These are phyloP conservation scores for Microdochium trichocladiopsis DNA, from an alignment of 2,329 filamentous ascomycete genomes.

Conservation along the genomic window DNA sequence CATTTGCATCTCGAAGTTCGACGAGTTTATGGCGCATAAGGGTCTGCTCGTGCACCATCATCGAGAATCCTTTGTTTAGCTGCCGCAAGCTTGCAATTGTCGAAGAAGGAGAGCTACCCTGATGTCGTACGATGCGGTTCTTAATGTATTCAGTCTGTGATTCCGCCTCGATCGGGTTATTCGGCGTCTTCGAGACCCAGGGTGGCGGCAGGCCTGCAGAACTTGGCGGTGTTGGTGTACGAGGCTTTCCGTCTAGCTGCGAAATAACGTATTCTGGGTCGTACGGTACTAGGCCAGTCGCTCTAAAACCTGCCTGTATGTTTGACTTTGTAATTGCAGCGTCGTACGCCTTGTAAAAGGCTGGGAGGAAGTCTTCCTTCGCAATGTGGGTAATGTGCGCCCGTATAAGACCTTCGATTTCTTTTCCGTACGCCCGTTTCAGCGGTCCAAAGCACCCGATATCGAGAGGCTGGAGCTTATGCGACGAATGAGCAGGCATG, in stretches of 20 bases:
- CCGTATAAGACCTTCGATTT: not conserved
- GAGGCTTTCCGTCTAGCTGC: conserved; percentile 18
- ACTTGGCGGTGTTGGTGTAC: conserved; percentile 10
- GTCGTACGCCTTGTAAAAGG: conserved; percentile 16
- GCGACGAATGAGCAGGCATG: not conserved
- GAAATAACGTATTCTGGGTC: conserved; percentile 20
- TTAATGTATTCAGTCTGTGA: conserved; percentile 6
- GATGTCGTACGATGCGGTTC: not conserved
- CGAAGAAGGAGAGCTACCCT: not conserved
- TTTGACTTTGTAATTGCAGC: conserved; percentile 18
- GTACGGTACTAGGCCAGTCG: conserved; percentile 21
- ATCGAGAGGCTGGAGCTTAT: not conserved
- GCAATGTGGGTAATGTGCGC: not conserved
- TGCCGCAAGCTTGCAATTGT: not conserved
- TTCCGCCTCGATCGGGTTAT: conserved; percentile 6
- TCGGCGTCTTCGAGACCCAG: conserved; percentile 10
- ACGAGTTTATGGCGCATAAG: not conserved
- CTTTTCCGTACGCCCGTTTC: not conserved
- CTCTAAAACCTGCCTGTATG: conserved; percentile 18
- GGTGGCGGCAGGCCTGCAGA: conserved; percentile 2
- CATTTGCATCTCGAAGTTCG: not conserved
- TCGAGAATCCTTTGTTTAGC: not conserved
- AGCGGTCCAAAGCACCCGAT: not conserved
- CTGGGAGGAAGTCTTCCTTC: conserved; percentile 15
- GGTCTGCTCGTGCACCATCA: not conserved